Evolutionary conservation across 345 rosid species (phyloP), one percentile per base, ranked within the genome.

Genomic region (Lepidium didymum): DNA sequence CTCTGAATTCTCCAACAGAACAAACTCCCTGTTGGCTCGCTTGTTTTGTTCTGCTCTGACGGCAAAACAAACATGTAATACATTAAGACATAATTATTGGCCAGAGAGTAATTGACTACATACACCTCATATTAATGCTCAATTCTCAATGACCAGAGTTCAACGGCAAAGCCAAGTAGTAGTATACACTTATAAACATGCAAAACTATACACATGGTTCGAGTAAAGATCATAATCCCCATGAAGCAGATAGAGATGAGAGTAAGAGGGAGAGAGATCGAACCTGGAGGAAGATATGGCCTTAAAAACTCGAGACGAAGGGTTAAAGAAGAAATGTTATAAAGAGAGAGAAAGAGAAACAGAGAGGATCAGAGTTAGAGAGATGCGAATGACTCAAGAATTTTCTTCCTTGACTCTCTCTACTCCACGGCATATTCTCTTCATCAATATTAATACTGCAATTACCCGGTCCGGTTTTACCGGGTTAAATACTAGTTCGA

Each of bases 1-100:
- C 36, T 45, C 49, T 68, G 36, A 58, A 5, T 51, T 63, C 56
- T 73, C 91, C 89, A 85, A 81, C 86, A 75, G 27, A 56, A 18
- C 52, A 31, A 50, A 74, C 8, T 36, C 54, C 75, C 10, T 53
- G 36, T 35, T 74, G 64, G 79, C 81, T 79, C 9, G 40, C 21
- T 50, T 65, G 58, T 41, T 50, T 67, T 72, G 57, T 45, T 63
- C 29, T 56, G 31, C n/a, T 19, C 29, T 56, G 31, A 19, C 11
- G 21, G 56, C 16, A 52, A 70, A 51, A 41, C 1, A 40, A 34
- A 35, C 25, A 14, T 1, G 25, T 25, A 7, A 64, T 49, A 35
- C 31, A 8, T 1, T n/a, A 38, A 49, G 5, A 2, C 10, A 23
- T 7, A 45, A 27, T 21, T 12, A 54, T 8, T 62, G 18, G 42